A percentile compares a stretch with the other conserved stretches of the same genome.
Conservation (phyloP, 441 rosid species). For the Brassica balearica region DNA sequence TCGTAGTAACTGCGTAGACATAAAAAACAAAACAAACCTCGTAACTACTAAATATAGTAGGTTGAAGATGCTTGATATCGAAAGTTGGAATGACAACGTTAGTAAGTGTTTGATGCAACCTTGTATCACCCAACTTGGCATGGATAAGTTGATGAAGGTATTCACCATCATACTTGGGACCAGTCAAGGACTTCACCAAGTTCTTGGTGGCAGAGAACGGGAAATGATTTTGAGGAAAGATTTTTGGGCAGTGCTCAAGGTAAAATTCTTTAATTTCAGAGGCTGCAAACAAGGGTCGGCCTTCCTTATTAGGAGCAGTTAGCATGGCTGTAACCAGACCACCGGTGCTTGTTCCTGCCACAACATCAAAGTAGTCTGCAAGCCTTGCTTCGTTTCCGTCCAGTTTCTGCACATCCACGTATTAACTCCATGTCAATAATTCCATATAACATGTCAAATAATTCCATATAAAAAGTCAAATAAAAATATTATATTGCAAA, state of each 20-base stretch:
- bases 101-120: slow-evolving; percentile 56
- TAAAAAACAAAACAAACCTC: slow-evolving; percentile 48
- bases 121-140: slow-evolving; percentile 49
- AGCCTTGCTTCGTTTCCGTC: slow-evolving; percentile 62
- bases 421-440: background rate
- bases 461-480: background rate
- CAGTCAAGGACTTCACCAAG: slow-evolving; percentile 50
- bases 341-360: slow-evolving; percentile 70
- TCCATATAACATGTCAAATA: background rate
- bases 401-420: slow-evolving; percentile 47
- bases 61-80: slow-evolving; percentile 68
- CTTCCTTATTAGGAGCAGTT: slow-evolving; percentile 49
- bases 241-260: slow-evolving; percentile 52
- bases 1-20: background rate
- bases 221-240: slow-evolving; percentile 53
- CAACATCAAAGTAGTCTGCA: slow-evolving; percentile 62
- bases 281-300: slow-evolving; percentile 59
- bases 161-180: slow-evolving; percentile 66
- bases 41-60: slow-evolving; percentile 62
- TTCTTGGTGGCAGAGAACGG: slow-evolving; percentile 42
- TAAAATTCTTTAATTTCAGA: slow-evolving; percentile 58
- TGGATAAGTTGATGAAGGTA: slow-evolving; percentile 51
- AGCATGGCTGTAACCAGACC: slow-evolving; percentile 69
- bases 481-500: background rate
- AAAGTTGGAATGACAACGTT: slow-evolving; percentile 71